phyloP scores from a whole-genome alignment of 257 asterid genomes.

The Henckelia pumila region DNA sequence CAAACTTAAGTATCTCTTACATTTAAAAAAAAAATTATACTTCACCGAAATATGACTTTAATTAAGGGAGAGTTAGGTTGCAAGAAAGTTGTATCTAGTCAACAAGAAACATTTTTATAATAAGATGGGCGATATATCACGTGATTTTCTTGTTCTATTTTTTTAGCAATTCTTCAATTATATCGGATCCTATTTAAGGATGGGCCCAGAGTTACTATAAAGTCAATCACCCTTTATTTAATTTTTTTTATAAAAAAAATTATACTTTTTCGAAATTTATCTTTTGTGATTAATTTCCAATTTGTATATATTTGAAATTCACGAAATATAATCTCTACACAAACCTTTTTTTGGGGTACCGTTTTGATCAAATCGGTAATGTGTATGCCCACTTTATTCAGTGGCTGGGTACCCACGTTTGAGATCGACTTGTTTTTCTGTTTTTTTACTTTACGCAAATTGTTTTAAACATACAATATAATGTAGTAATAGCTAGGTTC shows the following conservation, averaged over 20 bases:
- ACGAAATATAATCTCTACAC: not conserved
- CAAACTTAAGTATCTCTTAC: too few species aligned
- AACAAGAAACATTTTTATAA: slow-evolving; percentile 42
- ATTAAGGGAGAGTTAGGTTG: slow-evolving; percentile 26
- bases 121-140: slow-evolving; percentile 33
- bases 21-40: too few species aligned
- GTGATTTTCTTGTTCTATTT: slow-evolving; percentile 31
- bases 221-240: too few species aligned
- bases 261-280: not conserved
- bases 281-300: too few species aligned
- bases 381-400: slow-evolving; percentile 11
- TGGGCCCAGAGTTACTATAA: not conserved
- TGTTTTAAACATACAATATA: too few species aligned
- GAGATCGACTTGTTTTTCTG: slow-evolving; percentile 24
- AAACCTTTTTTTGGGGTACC: not conserved
- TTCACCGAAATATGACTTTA: too few species aligned
- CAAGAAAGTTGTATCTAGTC: slow-evolving; percentile 43
- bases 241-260: too few species aligned
- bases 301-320: not conserved
- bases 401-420: slow-evolving; percentile 24
- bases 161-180: slow-evolving; percentile 4
- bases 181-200: too few species aligned
- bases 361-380: slow-evolving; percentile 2
- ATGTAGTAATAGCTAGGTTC: too few species aligned
- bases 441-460: too few species aligned